Evolutionary conservation across 108 stramenopile species (phyloP), one percentile per base, ranked within the genome.

Genomic region (Tribonema minus): DNA sequence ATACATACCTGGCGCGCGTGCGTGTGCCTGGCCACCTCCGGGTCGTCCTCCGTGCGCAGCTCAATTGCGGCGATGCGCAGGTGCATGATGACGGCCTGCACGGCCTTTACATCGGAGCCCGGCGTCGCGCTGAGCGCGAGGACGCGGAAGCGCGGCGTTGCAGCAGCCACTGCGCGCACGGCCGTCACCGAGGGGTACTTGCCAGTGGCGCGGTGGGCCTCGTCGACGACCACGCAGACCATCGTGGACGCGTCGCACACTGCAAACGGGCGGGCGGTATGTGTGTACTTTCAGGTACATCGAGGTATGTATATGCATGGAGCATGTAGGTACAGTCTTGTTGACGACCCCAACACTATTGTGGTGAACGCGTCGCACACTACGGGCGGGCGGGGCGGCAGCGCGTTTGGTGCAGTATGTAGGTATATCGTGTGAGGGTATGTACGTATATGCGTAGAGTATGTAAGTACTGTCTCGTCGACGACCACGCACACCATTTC

Each of bases 101-200:
- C 64, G 27, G 64, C 31, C 76, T 92, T 89, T 39, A 92, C 88
- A 73, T 93, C 88, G 7, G 86, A 88, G 3, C 98, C 98, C 5
- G 98, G 98, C 3, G 98, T 98, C 1, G 98, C 98, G 76, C 91
- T 92, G 29, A 99, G 84, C 3, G 92, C 98, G 20, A 89, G 58
- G 2, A 88, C 81, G 28, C 89, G 82, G 40, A 86, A 86, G 64
- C 70, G 62, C 23, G 31, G 12, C n/a, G 68, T 79, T 3, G 63
- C 63, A 12, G 37, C 61, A 54, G 67, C 40, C 64, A 83, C 71
- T 23, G 54, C 79, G 3, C 79, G 63, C 34, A 80, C 32, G 38
- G 69, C 70, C 34, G 40, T 64, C 15, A 80, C 76, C 9, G 20
- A 54, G 4, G 96, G 91, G 80, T 96, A 95, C 59, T 93, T 87